Evolutionary conservation across 805 yeast species (phyloP), one percentile per base, ranked within the genome.

Genomic region (Wickerhamiella spandovensis): DNA sequence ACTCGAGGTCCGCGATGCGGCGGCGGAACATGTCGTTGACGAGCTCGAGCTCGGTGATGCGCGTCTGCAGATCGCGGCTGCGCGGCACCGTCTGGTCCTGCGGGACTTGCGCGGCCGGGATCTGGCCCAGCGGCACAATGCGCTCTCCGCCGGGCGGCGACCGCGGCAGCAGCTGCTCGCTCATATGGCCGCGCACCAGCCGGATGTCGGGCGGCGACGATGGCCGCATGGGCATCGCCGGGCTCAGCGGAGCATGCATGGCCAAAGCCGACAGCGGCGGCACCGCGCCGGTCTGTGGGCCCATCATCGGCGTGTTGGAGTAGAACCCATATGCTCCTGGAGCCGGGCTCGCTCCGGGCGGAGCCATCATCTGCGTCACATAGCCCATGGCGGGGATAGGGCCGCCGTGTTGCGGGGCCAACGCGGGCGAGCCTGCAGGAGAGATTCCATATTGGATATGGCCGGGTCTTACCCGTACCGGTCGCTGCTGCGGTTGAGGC

Each of bases 21-120:
- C 90, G 77, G 58, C 85, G 77, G 69, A 87, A 85, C 52, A 90
- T 69, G 62, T 89, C 97, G 59, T 88, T 89, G 41, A 90, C 95
- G 43, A 89, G 72, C 64, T 90, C 97, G 54, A 90, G 73, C 64
- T 90, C 97, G 12, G 84, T 78, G 21, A 89, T 85, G 52, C 94
- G 73, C 0, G 95, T 85, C 55, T 78, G 77, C 54, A 89, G 67
- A 48, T 65, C 69, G 32, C 69, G 68, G 20, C 66, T 58, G 37
- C 68, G 72, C 9, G 54, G 24, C n/a, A 21, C 23, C 15, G 23
- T 13, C 48, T 45, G 24, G 17, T 20, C 48, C 20, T 38, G 18
- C 43, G 49, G 54, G 46, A 57, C 49, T 45, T 57, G 56, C 3
- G 58, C 49, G 21, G 55, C 61, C 2, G 53, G 58, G 18, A 57